Evolutionary conservation across 2,329 filamentous ascomycete genomes (phyloP).

Genomic region (Hypoxylon sp.): DNA sequence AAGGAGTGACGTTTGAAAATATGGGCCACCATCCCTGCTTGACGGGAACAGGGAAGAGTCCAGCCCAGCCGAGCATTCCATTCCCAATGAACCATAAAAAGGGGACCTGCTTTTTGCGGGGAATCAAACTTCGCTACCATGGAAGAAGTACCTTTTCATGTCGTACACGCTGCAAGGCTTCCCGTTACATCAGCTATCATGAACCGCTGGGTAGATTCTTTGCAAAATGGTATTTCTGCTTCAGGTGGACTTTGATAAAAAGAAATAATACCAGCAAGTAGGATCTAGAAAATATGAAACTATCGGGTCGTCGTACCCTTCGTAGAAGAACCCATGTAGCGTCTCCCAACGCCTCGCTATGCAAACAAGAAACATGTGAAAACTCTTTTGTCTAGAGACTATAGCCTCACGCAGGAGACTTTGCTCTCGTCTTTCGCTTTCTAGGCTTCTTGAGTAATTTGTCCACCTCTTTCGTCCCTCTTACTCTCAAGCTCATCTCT

Average conservation of each 20-base stretch:
- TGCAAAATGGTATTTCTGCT: background rate
- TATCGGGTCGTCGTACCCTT: background rate
- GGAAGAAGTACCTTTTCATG: conserved; percentile 17
- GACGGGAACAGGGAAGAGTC: conserved; percentile 33
- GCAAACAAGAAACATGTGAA: background rate
- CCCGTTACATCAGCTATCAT: background rate
- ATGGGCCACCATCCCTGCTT: conserved; percentile 33
- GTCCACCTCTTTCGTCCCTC: conserved; percentile 78
- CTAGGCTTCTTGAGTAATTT: conserved; percentile 73
- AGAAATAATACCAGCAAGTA: no score
- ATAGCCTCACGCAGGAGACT: conserved; percentile 27
- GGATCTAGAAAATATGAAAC: background rate
- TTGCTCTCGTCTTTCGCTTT: conserved; percentile 48
- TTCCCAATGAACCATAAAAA: conserved; percentile 26
- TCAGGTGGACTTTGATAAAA: no score
- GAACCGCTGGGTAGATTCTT: background rate
- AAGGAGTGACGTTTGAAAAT: conserved; percentile 45
- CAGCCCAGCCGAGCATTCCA: conserved; percentile 32
- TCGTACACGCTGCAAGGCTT: conserved; percentile 17
- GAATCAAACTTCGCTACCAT: conserved; percentile 8
- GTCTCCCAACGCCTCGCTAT: conserved; percentile 30
- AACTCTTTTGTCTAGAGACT: background rate
- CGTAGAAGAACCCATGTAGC: background rate
- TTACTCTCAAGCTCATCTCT: conserved; percentile 81
- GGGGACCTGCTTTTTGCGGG: conserved; percentile 37